Evolutionary conservation across 2,329 filamentous ascomycete genomes (phyloP), one percentile per base, ranked within the genome.

Genomic region (Paracoccidioides lutzii): DNA sequence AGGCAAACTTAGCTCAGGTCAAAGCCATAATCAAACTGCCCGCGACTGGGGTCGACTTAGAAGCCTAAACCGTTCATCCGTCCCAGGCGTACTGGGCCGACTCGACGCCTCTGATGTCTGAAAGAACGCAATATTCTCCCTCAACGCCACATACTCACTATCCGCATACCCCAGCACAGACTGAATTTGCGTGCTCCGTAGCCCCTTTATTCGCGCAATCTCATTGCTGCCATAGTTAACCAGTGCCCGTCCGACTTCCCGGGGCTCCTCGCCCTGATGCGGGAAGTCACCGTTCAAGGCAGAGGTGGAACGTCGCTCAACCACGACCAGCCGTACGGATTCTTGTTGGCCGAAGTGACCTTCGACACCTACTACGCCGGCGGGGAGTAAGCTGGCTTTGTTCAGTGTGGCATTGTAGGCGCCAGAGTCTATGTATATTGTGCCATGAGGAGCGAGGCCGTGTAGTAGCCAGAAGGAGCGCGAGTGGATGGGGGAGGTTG

Each of bases 401-500:
- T 84, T 83, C 14, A 83, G 75, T 3, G 97, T 78, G 0, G 91
- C 93, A 38, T 79, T 76, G 72, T 90, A 84, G 3, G 91, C 91
- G 44, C 93, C 93, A n/a, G 81, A 75, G 74, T 98, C 93, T 63
- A 98, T 94, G 73, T 88, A 97, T 32, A 98, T 69, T 2, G 86
- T 95, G 12, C 93, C 93, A 65, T 95, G 90, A 0, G 93, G 89
- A 30, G 85, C 84, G 9, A 96, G 82, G 8, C 91, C 93, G 71
- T 98, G 89, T 0, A 97, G 79, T 51, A 98, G 84, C 93, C 93
- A 98, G 78, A 98, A 97, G 67, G 93, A 90, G 59, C 91, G 85
- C 69, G 96, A 93, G 56, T 89, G 84, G 58, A 97, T 93, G 0
- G 91, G 90, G 32, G 87, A 83, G 0, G 80, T 76, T 8, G 89